Evolutionary conservation across 1,139 yeast species (phyloP).

Genomic region (Blastobotrys proliferans): DNA sequence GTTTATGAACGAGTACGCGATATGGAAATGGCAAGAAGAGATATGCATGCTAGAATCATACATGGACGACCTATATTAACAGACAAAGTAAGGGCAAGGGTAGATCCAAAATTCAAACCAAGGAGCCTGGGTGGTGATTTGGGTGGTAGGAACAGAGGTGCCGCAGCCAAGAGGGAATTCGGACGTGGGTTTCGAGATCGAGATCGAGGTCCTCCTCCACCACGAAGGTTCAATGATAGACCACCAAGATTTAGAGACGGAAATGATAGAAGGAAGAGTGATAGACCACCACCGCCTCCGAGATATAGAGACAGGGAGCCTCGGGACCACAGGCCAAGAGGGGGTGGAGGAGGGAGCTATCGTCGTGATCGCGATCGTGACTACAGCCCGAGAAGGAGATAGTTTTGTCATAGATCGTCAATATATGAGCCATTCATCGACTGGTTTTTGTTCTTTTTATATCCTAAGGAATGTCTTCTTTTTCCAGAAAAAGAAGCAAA

Average conservation of each 20-base stretch:
- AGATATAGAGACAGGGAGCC: conserved; percentile 5
- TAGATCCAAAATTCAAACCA: conserved; percentile 77
- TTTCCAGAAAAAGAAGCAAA: no score
- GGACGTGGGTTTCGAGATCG: conserved; percentile 10
- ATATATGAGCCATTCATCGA: no score
- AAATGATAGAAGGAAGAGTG: conserved; percentile 1
- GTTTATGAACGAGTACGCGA: conserved; percentile 60
- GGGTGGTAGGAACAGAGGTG: conserved; percentile 51
- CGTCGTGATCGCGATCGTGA: neutral
- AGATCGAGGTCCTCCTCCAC: conserved; percentile 1
- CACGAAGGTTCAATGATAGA: neutral
- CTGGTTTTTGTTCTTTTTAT: no score
- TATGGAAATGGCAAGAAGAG: conserved; percentile 53
- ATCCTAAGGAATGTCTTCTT: no score
- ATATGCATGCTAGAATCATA: conserved; percentile 50
- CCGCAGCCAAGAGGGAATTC: neutral
- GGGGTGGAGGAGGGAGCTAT: neutral
- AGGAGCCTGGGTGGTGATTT: conserved; percentile 70
- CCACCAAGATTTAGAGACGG: neutral
- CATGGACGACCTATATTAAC: conserved; percentile 57
- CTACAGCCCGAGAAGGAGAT: neutral
- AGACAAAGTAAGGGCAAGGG: conserved; percentile 81
- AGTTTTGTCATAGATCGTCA: neutral
- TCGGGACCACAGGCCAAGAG: no score
- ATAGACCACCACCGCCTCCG: neutral